Percentiles rank a stretch among this genome's conserved stretches.
These are phyloP conservation scores for Aegilops longissima DNA, from an alignment of 176 grass and related monocot species.

Conservation along the genomic window DNA sequence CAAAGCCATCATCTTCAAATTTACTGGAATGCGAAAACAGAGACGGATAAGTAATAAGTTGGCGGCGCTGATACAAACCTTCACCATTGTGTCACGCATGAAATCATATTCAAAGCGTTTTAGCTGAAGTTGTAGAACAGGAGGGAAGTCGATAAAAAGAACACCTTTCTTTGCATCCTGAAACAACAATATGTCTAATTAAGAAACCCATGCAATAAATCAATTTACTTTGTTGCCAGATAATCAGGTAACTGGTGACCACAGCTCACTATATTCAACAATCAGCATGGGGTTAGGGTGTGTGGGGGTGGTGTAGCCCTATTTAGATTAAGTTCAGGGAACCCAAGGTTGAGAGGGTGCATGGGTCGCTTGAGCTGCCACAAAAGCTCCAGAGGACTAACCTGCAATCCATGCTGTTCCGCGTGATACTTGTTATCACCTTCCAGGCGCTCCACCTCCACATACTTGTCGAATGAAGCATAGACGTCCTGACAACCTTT, in stretches of 20 bases:
- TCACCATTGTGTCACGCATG: constrained; percentile 99
- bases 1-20: constrained; percentile 1
- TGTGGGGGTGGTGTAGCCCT: neutral
- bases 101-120: constrained; percentile 99
- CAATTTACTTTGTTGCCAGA: neutral
- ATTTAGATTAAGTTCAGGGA: neutral
- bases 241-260: neutral
- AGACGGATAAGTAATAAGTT: neutral
- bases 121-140: constrained; percentile 97
- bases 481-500: constrained; percentile 96
- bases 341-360: neutral
- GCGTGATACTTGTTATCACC: constrained; percentile 99
- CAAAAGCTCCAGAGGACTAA: constrained; percentile 33
- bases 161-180: constrained; percentile 99
- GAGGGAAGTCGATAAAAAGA: constrained; percentile 97
- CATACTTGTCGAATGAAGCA: constrained; percentile 98
- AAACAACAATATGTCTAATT: constrained; percentile 35
- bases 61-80: constrained; percentile 62
- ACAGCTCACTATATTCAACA: neutral
- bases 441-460: constrained; percentile 90
- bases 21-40: neutral
- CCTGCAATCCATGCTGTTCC: constrained; percentile 93
- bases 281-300: neutral
- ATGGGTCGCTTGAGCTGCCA: neutral
- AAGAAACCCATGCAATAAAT: neutral